These are phyloP conservation scores for Ogataea hybrid DNA, from an alignment of 1,139 yeast genomes.

Conservation along the genomic window DNA sequence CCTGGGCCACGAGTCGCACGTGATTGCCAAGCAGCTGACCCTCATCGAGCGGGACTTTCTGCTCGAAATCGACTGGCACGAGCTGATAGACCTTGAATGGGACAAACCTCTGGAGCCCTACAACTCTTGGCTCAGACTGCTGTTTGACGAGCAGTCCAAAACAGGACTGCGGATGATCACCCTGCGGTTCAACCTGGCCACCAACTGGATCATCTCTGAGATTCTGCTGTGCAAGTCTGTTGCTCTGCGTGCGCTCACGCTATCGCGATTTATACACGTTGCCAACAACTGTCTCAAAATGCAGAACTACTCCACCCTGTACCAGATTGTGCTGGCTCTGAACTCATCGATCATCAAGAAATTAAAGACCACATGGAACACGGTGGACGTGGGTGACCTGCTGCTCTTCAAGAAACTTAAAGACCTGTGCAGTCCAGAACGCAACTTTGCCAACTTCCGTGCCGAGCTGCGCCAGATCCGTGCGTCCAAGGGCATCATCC, in stretches of 20 bases:
- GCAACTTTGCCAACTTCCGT: constrained; percentile 66
- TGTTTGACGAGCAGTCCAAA: constrained; percentile 42
- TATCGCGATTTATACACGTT: constrained; percentile 79
- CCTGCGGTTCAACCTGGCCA: constrained; percentile 82
- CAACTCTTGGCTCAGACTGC: constrained; percentile 83
- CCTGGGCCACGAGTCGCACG: constrained; percentile 62
- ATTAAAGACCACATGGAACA: constrained; percentile 73
- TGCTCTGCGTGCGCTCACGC: constrained; percentile 59
- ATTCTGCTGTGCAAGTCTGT: constrained; percentile 64
- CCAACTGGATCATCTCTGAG: constrained; percentile 92
- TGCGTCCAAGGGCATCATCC: constrained; percentile 72
- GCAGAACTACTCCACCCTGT: constrained; percentile 82
- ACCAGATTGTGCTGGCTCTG: constrained; percentile 83
- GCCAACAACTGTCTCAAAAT: constrained; percentile 69
- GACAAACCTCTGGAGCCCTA: constrained; percentile 63
- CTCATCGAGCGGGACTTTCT: constrained; percentile 81
- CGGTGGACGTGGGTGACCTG: constrained; percentile 49
- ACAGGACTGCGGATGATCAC: constrained; percentile 84
- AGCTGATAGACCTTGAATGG: constrained; percentile 77
- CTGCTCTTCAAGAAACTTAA: constrained; percentile 52
- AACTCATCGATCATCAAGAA: constrained; percentile 66
- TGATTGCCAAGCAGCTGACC: constrained; percentile 78
- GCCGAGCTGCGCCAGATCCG: constrained; percentile 57
- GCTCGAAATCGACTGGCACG: constrained; percentile 90
- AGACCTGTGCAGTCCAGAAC: constrained; percentile 60